phyloP scores from a whole-genome alignment of 1,284 basidiomycete genomes.

The Peniophora sp. region DNA sequence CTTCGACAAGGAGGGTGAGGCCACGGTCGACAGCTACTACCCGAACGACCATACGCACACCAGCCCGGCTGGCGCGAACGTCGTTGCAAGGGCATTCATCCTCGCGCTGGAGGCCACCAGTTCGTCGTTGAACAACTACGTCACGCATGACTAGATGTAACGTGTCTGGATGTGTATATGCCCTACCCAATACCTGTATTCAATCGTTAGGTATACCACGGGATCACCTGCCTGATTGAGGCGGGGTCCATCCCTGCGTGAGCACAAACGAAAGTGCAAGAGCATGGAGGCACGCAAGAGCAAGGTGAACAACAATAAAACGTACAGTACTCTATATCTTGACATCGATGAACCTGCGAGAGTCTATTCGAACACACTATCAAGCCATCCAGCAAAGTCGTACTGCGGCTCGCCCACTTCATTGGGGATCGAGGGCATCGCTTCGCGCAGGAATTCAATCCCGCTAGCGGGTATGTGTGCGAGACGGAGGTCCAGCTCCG shows the following conservation, averaged over 20 bases:
- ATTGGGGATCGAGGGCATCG: constrained; percentile 51
- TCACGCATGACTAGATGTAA: too few species aligned
- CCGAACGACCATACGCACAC: constrained; percentile 44
- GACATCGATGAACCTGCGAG: neutral
- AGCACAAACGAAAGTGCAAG: too few species aligned
- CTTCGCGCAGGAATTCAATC: constrained; percentile 78
- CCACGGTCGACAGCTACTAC: constrained; percentile 31
- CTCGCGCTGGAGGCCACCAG: too few species aligned
- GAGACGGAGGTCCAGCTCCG: constrained; percentile 85
- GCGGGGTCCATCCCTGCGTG: too few species aligned
- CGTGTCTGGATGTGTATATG: too few species aligned
- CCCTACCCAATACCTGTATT: too few species aligned
- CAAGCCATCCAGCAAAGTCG: constrained; percentile 74
- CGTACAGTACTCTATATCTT: neutral
- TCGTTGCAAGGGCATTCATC: constrained; percentile 37
- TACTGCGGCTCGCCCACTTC: constrained; percentile 59
- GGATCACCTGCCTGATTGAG: too few species aligned
- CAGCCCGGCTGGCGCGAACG: constrained; percentile 30
- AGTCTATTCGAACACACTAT: constrained; percentile 56
- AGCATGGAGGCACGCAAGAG: too few species aligned
- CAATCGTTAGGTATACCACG: too few species aligned
- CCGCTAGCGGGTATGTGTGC: constrained; percentile 77
- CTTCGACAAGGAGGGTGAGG: constrained; percentile 34
- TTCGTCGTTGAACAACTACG: too few species aligned
- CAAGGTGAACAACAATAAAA: too few species aligned